A percentile compares a stretch with the other conserved stretches of the same genome.
These are phyloP conservation scores for Halteria grandinella DNA, from an alignment of 73 alveolate species.

Conservation along the genomic window DNA sequence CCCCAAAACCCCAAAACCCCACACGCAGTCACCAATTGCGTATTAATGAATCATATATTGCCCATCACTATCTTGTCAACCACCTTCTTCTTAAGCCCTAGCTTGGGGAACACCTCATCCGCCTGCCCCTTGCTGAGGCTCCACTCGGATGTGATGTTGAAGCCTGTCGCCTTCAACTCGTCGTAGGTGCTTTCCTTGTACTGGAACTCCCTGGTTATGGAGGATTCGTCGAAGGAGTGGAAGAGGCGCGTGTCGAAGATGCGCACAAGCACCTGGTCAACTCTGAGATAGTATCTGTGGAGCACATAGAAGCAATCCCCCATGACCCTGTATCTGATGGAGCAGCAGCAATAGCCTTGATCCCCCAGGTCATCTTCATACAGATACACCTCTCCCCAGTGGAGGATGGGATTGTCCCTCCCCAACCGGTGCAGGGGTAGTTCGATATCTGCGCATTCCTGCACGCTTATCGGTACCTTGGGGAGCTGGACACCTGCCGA, in stretches of 20 bases:
- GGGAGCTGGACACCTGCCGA: neutral
- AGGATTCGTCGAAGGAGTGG: constrained; percentile 87
- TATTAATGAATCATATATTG: too few relatives aligned
- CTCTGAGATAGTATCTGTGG: constrained; percentile 94
- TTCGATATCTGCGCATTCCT: constrained; percentile 82
- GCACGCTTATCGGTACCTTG: constrained; percentile 27
- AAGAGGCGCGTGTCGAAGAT: constrained; percentile 96
- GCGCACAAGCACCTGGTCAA: constrained; percentile 95
- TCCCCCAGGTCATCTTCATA: constrained; percentile 98
- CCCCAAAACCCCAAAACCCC: too few relatives aligned
- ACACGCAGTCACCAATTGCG: too few relatives aligned
- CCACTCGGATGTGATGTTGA: constrained; percentile 86
- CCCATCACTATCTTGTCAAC: too few relatives aligned
- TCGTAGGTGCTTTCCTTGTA: constrained; percentile 87
- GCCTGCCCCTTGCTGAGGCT: constrained; percentile 80
- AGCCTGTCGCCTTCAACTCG: constrained; percentile 80
- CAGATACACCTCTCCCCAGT: constrained; percentile 84
- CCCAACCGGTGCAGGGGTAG: constrained; percentile 90
- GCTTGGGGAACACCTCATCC: constrained; percentile 87
- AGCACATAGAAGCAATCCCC: constrained; percentile 96
- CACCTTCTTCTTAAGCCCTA: too few relatives aligned
- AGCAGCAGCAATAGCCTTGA: constrained; percentile 85
- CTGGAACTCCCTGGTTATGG: constrained; percentile 86
- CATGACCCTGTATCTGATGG: constrained; percentile 97
- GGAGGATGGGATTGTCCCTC: constrained; percentile 92